Percentiles rank a stretch among this genome's conserved stretches.
phyloP scores from a whole-genome alignment of 768 basidiomycete species.

The Kwoniella heveanensis region DNA sequence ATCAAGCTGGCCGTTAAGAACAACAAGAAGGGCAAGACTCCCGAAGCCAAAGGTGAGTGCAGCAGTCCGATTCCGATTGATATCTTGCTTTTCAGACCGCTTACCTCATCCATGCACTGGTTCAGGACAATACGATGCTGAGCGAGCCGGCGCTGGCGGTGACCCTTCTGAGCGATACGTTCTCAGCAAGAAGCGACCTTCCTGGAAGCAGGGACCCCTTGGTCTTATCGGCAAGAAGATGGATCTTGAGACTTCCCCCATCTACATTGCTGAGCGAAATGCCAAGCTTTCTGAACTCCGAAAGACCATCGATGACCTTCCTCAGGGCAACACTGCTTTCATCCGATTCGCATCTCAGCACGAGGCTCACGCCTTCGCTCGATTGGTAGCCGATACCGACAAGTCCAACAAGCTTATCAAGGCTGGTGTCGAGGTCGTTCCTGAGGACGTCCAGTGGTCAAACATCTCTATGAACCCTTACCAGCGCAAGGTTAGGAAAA shows the following conservation, averaged over 20 bases:
- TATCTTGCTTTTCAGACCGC: too few species aligned
- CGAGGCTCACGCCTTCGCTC: constrained; percentile 55
- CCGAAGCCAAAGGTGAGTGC: constrained; percentile 47
- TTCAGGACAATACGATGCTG: constrained; percentile 43
- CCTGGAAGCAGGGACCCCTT: constrained; percentile 55
- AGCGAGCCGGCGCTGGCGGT: constrained; percentile 22
- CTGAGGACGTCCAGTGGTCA: constrained; percentile 55
- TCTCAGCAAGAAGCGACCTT: constrained; percentile 49
- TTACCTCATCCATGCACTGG: not conserved
- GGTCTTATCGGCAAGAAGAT: constrained; percentile 53
- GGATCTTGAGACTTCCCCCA: constrained; percentile 50
- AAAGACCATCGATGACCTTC: constrained; percentile 28
- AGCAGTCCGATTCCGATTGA: too few species aligned
- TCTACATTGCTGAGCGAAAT: constrained; percentile 52
- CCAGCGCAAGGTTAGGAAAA: constrained; percentile 44
- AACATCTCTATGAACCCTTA: constrained; percentile 55
- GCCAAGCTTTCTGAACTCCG: constrained; percentile 43
- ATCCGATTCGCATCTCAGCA: constrained; percentile 52
- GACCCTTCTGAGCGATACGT: constrained; percentile 44
- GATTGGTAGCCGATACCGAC: constrained; percentile 43
- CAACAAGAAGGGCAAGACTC: constrained; percentile 54
- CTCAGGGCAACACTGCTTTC: constrained; percentile 52
- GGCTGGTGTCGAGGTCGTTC: constrained; percentile 53
- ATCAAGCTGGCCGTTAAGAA: constrained; percentile 55
- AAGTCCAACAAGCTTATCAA: constrained; percentile 43